Evolutionary conservation across 1,284 basidiomycete species (phyloP).

Genomic region (Veloporphyrellus conicus): DNA sequence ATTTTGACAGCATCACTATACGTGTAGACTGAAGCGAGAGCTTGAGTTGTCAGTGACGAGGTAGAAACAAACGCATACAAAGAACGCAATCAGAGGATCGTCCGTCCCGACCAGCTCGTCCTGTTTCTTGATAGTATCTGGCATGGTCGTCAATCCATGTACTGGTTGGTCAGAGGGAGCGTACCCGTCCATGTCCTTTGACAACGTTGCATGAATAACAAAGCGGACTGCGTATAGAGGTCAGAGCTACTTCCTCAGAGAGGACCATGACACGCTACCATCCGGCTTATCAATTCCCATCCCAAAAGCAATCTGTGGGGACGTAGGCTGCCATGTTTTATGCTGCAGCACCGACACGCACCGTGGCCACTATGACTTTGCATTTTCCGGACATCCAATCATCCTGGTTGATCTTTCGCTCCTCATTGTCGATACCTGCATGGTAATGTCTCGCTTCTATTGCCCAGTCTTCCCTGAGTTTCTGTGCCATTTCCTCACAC

Average conservation of each 20-base stretch:
- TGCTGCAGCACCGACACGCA: constrained; percentile 29
- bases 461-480: constrained; percentile 52
- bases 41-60: neutral
- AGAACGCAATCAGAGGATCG: constrained; percentile 59
- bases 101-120: constrained; percentile 80
- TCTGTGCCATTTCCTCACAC: constrained; percentile 77
- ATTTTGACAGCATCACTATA: constrained; percentile 50
- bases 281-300: constrained; percentile 97
- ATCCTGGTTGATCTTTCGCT: constrained; percentile 62
- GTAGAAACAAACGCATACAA: constrained; percentile 34
- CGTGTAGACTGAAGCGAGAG: constrained; percentile 45
- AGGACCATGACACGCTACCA: constrained; percentile 37
- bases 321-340: constrained; percentile 12
- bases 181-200: constrained; percentile 65
- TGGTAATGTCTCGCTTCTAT: constrained; percentile 83
- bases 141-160: constrained; percentile 3
- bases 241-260: neutral
- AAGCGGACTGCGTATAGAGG: constrained; percentile 52
- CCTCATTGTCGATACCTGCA: constrained; percentile 67
- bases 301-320: constrained; percentile 76
- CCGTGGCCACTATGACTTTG: constrained; percentile 89
- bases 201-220: constrained; percentile 73
- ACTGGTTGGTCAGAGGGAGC: neutral
- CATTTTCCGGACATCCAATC: constrained; percentile 76
- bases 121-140: constrained; percentile 81